phyloP scores from a whole-genome alignment of 2,329 filamentous ascomycete species.

The Talaromyces atroroseus region DNA sequence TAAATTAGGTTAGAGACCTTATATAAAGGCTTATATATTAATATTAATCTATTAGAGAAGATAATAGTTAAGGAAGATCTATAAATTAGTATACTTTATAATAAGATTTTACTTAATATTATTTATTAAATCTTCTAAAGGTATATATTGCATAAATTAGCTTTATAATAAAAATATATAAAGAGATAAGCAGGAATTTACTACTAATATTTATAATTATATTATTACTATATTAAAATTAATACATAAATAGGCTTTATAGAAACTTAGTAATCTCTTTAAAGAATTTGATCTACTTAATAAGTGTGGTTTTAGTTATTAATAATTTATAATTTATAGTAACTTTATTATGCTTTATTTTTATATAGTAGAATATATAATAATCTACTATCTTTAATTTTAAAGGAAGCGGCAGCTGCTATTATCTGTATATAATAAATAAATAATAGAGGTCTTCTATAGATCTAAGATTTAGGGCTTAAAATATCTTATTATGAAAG shows the following conservation, averaged over 20 bases:
- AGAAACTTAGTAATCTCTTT: background rate
- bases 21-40: conserved; percentile 18
- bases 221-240: background rate
- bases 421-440: conserved; percentile 9
- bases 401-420: conserved; percentile 12
- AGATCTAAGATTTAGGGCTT: conserved; percentile 13
- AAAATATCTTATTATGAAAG: background rate
- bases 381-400: conserved; percentile 11
- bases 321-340: background rate
- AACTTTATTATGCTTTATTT: background rate
- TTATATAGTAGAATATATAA: background rate
- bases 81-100: conserved; percentile 20
- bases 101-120: conserved; percentile 28
- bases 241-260: background rate
- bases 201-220: conserved; percentile 5
- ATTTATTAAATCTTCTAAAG: conserved; percentile 17
- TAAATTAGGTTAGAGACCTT: conserved; percentile 17
- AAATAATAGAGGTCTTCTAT: conserved; percentile 16
- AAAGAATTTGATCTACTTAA: background rate
- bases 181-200: background rate
- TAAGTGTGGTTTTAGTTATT: background rate
- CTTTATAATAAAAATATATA: background rate
- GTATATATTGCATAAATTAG: background rate
- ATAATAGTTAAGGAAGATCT: conserved; percentile 20
- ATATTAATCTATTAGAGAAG: conserved; percentile 15